Base-by-base conservation (phyloP, 1,284 basidiomycete species). In the Hymenochaete sp. region DNA sequence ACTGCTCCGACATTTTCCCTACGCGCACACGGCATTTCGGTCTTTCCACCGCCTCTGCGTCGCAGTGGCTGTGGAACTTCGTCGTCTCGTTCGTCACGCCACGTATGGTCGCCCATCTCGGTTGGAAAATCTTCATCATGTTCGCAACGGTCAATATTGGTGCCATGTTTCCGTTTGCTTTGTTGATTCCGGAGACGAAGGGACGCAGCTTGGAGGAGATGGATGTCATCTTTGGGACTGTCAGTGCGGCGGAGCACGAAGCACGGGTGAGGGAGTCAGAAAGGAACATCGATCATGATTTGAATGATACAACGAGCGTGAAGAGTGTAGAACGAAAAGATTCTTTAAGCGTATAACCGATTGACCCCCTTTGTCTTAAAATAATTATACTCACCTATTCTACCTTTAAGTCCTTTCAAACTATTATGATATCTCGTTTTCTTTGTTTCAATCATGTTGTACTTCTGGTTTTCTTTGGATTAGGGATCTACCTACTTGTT, bases 11-110 rank as follows among this genome's bases (percentile, higher is more conserved):
- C 61, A 87, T 90, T 58, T 90, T 90, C 73, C 83, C 81, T 22
- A 90, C 84, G 29, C 67, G 83, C 36, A 88, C 85, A 8, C 70
- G 86, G 47, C 81, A 86, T 57, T 86, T 81, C 55, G 87, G 87
- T 39, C 67, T 89, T 35, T 75, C 81, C 1, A 64, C 76, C 2
- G 86, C 80, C 1, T 78, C 79, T 41, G 73, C 75, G 8, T 73
- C 81, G 1, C 86, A 88, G 52, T 90, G 86, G 84, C 63, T 88
- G 2, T 89, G 75, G 73, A 89, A 87, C 64, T 88, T 86, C 55
- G 79, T 79, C 43, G 70, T 86, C 21, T 67, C 79, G n/a, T 81
- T 81, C 61, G 69, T 77, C 19, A 87, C 83, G 10, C 85, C 81
- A 3, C 68, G 71, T 21, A 71, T 88, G 56, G 73, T 77, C 35